phyloP scores from a whole-genome alignment of 2,329 filamentous ascomycete genomes.

The Truncatella angustata region DNA sequence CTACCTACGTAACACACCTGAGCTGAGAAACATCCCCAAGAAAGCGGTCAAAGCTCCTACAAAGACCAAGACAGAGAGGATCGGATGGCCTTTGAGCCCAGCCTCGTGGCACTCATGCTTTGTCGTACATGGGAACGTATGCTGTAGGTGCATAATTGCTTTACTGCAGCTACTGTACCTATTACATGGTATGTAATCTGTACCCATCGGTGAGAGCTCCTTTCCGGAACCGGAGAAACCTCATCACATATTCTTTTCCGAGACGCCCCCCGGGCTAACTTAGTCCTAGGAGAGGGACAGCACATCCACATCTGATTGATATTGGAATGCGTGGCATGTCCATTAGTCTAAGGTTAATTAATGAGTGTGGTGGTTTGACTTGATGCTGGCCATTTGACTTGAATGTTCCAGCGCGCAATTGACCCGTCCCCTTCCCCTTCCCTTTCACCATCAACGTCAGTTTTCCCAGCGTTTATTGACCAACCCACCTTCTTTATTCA shows the following conservation, averaged over 20 bases:
- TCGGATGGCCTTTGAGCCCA: too few relatives aligned
- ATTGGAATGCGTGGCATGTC: slow-evolving; percentile 7
- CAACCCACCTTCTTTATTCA: background rate
- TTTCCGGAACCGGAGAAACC: slow-evolving; percentile 3
- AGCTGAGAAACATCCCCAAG: too few relatives aligned
- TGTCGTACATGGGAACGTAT: too few relatives aligned
- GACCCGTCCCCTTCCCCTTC: too few relatives aligned
- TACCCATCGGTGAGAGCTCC: background rate
- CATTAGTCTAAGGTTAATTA: background rate
- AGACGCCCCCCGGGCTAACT: too few relatives aligned
- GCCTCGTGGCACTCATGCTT: too few relatives aligned
- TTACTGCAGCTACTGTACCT: background rate
- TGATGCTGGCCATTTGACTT: slow-evolving; percentile 8
- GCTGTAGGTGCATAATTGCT: too few relatives aligned
- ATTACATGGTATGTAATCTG: too few relatives aligned
- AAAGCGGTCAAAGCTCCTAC: slow-evolving; percentile 7
- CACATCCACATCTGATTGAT: slow-evolving; percentile 3
- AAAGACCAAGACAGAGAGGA: too few relatives aligned
- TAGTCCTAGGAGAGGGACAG: slow-evolving; percentile 4
- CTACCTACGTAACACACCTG: too few relatives aligned
- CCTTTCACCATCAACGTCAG: background rate
- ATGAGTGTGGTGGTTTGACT: background rate
- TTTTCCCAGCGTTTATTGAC: background rate
- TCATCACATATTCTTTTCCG: too few relatives aligned
- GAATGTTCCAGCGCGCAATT: too few relatives aligned